phyloP scores from a whole-genome alignment of 2,329 filamentous ascomycete genomes.

The Nothophoma quercina region DNA sequence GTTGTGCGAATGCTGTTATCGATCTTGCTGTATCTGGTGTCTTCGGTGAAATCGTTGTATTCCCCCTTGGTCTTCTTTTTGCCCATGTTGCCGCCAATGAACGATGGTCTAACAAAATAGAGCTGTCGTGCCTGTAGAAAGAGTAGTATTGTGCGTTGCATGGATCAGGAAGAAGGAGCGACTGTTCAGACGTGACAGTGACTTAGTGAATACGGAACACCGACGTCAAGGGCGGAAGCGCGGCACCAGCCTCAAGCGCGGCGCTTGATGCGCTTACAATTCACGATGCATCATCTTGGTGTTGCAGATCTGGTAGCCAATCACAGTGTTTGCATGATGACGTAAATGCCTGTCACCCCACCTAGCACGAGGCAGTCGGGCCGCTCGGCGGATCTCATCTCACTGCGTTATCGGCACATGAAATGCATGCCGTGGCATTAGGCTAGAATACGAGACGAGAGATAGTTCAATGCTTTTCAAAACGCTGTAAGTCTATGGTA shows the following conservation, averaged over 20 bases:
- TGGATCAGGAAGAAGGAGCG: not conserved
- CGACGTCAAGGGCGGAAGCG: conserved; percentile 15
- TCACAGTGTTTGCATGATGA: conserved; percentile 7
- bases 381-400: conserved; percentile 7
- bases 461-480: conserved; percentile 19
- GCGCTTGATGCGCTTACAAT: conserved; percentile 5
- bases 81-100: conserved; percentile 31
- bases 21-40: conserved; percentile 41
- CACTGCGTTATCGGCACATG: conserved; percentile 2
- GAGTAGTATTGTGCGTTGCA: conserved; percentile 1
- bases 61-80: conserved; percentile 37
- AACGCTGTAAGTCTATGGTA: conserved; percentile 21
- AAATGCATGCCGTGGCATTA: conserved; percentile 4
- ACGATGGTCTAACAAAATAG: not conserved
- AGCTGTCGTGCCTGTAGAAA: not conserved
- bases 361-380: conserved; percentile 6
- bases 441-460: not conserved
- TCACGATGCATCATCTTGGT: conserved; percentile 13
- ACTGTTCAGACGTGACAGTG: not conserved
- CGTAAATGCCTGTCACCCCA: conserved; percentile 14
- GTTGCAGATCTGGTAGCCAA: conserved; percentile 9
- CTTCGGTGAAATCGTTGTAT: conserved; percentile 48
- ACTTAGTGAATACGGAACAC: not conserved
- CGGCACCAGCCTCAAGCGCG: conserved; percentile 3
- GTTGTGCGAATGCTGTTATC: conserved; percentile 36